Conservation (phyloP, 1,139 yeast species). For the Geotrichum phurueaensis region DNA sequence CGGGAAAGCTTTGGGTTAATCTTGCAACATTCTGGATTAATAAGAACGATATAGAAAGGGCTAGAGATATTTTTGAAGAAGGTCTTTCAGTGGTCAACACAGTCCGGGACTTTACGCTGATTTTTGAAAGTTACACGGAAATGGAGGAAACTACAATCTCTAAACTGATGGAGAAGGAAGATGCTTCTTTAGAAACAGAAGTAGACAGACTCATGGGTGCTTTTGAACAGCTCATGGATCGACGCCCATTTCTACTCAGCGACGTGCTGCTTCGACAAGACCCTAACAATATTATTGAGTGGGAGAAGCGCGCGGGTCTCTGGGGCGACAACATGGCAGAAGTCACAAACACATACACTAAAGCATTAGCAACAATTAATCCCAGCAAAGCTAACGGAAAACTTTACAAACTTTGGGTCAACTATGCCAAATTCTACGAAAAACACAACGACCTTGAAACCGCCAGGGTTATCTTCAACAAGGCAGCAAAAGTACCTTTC, state of each 20-base stretch:
- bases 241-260: constrained; percentile 53
- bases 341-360: constrained; percentile 53
- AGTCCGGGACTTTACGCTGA: constrained; percentile 54
- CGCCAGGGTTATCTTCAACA: constrained; percentile 57
- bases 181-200: constrained; percentile 30
- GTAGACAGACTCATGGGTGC: constrained; percentile 44
- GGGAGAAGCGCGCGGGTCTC: constrained; percentile 58
- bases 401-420: constrained; percentile 53
- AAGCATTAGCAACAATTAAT: constrained; percentile 62
- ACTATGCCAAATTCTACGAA: constrained; percentile 63
- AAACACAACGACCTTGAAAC: constrained; percentile 49
- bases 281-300: constrained; percentile 54
- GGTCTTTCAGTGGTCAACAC: constrained; percentile 46
- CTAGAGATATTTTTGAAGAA: constrained; percentile 46
- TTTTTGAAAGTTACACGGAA: constrained; percentile 61
- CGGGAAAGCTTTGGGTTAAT: constrained; percentile 46
- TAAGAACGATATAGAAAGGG: constrained; percentile 38
- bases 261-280: constrained; percentile 64
- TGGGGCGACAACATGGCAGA: constrained; percentile 39
- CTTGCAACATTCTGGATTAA: constrained; percentile 47
- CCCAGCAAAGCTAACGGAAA: constrained; percentile 49
- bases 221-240: constrained; percentile 52
- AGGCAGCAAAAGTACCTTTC: constrained; percentile 68
- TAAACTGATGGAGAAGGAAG: constrained; percentile 35
- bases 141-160: constrained; percentile 51